Conservation (phyloP, 495 filamentous ascomycete species). For the Aspergillus bertholletiae region DNA sequence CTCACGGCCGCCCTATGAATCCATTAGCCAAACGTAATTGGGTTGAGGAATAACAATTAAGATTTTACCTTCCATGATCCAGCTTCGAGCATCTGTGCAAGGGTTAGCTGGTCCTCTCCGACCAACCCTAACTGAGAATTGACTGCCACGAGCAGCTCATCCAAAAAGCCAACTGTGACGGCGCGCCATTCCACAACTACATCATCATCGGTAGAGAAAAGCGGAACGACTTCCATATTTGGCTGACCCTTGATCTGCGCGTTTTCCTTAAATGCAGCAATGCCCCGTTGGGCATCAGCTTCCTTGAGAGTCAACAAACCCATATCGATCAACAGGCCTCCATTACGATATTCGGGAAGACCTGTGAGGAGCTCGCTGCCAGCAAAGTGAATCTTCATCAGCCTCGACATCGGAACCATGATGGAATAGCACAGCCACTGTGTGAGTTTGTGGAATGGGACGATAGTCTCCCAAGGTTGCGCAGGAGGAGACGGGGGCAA, state of each 20-base stretch:
- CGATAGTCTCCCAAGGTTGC: conserved; percentile 85
- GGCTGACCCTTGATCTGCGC: conserved; percentile 70
- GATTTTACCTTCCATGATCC: conserved; percentile 75
- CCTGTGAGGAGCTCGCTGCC: conserved; percentile 62
- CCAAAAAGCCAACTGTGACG: conserved; percentile 62
- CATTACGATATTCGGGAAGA: conserved; percentile 68
- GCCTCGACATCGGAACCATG: conserved; percentile 64
- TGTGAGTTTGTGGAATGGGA: conserved; percentile 78
- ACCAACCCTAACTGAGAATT: conserved; percentile 59
- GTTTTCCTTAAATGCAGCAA: conserved; percentile 70
- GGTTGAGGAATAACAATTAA: background rate
- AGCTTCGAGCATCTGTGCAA: conserved; percentile 69
- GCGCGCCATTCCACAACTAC: conserved; percentile 72
- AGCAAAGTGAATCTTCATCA: conserved; percentile 61
- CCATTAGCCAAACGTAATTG: conserved; percentile 3
- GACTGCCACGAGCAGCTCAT: conserved; percentile 55
- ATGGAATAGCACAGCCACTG: conserved; percentile 74
- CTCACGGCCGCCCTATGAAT: conserved; percentile 80
- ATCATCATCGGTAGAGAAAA: conserved; percentile 62
- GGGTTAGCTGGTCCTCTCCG: conserved; percentile 49
- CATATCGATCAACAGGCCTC: conserved; percentile 64
- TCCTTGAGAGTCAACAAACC: conserved; percentile 60
- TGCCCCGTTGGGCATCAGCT: conserved; percentile 55
- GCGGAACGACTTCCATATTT: conserved; percentile 62
- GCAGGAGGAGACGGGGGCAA: conserved; percentile 72